Base-by-base conservation (phyloP, 2,329 filamentous ascomycete genomes). In the Calonectria leucothoes region DNA sequence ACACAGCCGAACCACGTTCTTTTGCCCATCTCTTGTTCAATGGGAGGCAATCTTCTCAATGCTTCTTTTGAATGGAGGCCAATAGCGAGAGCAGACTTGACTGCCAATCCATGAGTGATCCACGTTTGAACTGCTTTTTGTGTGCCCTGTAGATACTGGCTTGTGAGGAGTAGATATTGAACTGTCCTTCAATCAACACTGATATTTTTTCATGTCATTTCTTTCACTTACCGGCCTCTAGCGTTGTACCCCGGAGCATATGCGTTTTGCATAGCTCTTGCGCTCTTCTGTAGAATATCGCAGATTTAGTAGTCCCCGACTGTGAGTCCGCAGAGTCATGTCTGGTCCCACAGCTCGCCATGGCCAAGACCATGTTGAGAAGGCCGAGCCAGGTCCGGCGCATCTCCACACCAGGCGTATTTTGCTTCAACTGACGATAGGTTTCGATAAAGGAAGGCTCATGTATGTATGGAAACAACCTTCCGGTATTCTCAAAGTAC, bases 61-160 rank as follows among this genome's bases (percentile, higher is more conserved):
- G 84, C 82, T 27, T 86, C 78, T 5, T 79, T 80, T 0, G 86
- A 89, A 70, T 91, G 89, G 0, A 91, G 79, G 0, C 89, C 89
- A 2, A 91, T 80, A 37, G 89, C 86, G 31, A 89, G 81, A 0
- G 89, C 89, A 1, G 87, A 86, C 72, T 86, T 88, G 2, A 90
- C 85, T 0, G 88, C 86, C 0, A 91, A 82, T 0, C 89, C 89
- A 72, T 91, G 89, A 0, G 88, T 83, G 0, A 84, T 88, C 89
- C 89, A 91, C 2, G 89, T 87, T 68, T 90, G 86, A 2, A 89
- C 83, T 0, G 89, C 89, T 29, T 86, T 86, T 45, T 89, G 87
- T 0, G 89, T 90, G 2, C 89, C 88, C 75, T 91, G 89, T 0
- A 90, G 82, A 71, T 90, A 91, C 59, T 89, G 87, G 4, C 85